Percentiles rank a stretch among this genome's conserved stretches.
Evolutionary conservation across 441 rosid species (phyloP).

Genomic region (Euphorbia corollata): DNA sequence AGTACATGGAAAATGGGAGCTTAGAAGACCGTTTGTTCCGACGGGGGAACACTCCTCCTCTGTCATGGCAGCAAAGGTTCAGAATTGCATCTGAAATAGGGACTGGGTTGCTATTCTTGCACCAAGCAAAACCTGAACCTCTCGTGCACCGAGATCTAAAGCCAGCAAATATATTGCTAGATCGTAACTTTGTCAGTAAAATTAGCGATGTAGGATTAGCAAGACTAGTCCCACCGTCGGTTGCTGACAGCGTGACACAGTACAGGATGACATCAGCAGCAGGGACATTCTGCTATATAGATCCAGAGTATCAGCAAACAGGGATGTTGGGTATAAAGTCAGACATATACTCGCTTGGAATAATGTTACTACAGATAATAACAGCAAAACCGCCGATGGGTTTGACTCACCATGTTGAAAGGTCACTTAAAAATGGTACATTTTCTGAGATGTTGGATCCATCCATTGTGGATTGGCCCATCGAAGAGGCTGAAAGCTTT

Average conservation of each 20-base stretch:
- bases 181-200: slow-evolving; percentile 81
- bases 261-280: slow-evolving; percentile 92
- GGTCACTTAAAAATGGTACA: slow-evolving; percentile 22
- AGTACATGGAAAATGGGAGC: slow-evolving; percentile 89
- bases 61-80: slow-evolving; percentile 87
- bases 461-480: slow-evolving; percentile 66
- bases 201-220: slow-evolving; percentile 88
- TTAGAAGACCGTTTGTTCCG: slow-evolving; percentile 73
- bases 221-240: slow-evolving; percentile 78
- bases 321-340: slow-evolving; percentile 91
- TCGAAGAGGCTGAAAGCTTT: slow-evolving; percentile 58
- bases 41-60: slow-evolving; percentile 49
- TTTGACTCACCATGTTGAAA: slow-evolving; percentile 63
- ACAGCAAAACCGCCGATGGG: slow-evolving; percentile 88
- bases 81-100: slow-evolving; percentile 82
- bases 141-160: slow-evolving; percentile 89
- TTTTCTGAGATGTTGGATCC: slow-evolving; percentile 64
- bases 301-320: slow-evolving; percentile 93
- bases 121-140: slow-evolving; percentile 92
- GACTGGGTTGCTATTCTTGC: slow-evolving; percentile 69
- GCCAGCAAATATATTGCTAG: slow-evolving; percentile 86
- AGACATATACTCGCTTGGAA: slow-evolving; percentile 79
- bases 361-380: slow-evolving; percentile 68
- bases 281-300: slow-evolving; percentile 92
- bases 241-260: slow-evolving; percentile 74